Base-by-base conservation (phyloP, 2,329 filamentous ascomycete species). In the Verticillium nubilum region DNA sequence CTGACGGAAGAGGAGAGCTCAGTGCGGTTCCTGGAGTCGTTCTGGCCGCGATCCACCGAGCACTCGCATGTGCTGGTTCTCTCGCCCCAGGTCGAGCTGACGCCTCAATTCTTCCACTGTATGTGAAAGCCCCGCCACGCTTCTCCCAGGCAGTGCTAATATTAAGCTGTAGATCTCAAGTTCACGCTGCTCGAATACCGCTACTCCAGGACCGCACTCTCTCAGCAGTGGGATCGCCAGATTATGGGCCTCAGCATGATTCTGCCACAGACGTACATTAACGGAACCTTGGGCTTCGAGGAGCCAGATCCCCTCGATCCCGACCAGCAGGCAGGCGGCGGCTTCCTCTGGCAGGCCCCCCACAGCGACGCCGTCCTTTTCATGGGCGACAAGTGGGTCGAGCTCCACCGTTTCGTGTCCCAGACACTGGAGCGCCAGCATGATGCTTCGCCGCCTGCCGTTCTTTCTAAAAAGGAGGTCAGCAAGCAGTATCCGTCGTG, bases 301-400 rank as follows among this genome's bases (percentile, higher is more conserved):
- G 74, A 25, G 81, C 87, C 2, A 65, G 50, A 58, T n/a, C 59
- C 77, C 66, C 66, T 81, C 79, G 63, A 68, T 19, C 59, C 56
- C 28, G 64, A 52, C 54, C 66, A 58, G 63, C 70, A 63, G 4
- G 17, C 28, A 67, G 72, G 5, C 56, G 81, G 83, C 0, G 80
- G 89, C 0, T 96, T 96, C 67, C 77, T 96, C 9, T 97, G 92
- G 88, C 90, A 97, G 73, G 86, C 87, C 2, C 93, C 94, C 5
- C 90, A 87, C 64, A 91, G 88, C 68, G 89, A 95, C 63, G 93
- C 94, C 1, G 85, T 87, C 12, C 79, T 99, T 10, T 88, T 94
- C 70, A 86, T 95, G 59, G 92, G 93, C 52, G 85, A 92, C 54
- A 92, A 89, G 68, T 99, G 95, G 95, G 77, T 84, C 13, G 91